phyloP scores from a whole-genome alignment of 139 green algal species.

The Diplosphaera chodatii region DNA sequence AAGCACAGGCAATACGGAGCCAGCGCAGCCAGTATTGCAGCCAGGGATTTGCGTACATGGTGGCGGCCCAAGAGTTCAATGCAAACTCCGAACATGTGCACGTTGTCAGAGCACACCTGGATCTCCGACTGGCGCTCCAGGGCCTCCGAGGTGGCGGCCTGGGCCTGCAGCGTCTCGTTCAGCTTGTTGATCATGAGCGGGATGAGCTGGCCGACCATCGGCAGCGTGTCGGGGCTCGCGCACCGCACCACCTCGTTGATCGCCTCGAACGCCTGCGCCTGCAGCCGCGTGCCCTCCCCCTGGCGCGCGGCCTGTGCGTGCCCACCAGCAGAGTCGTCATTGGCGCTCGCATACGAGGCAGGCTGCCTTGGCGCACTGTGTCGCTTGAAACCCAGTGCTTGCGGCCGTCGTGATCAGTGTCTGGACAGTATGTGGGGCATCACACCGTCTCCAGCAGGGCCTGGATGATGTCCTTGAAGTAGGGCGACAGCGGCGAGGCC shows the following conservation, averaged over 20 bases:
- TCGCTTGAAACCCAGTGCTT: no score
- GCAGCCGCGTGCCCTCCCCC: slow-evolving; percentile 42
- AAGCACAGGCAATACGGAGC: no score
- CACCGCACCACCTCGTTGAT: slow-evolving; percentile 91
- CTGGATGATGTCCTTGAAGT: slow-evolving; percentile 81
- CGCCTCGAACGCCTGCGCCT: slow-evolving; percentile 85
- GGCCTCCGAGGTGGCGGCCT: slow-evolving; percentile 11
- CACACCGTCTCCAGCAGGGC: slow-evolving; percentile 63
- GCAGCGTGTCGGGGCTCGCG: slow-evolving; percentile 62
- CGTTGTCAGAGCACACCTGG: slow-evolving; percentile 48
- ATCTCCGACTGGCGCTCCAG: slow-evolving; percentile 56
- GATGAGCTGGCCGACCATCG: slow-evolving; percentile 73
- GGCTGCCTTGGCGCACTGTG: background rate
- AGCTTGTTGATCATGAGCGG: slow-evolving; percentile 75
- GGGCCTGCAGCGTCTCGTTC: slow-evolving; percentile 21
- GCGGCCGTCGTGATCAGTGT: no score
- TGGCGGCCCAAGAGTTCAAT: no score
- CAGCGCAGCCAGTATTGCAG: no score
- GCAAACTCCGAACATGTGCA: no score
- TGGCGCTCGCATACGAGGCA: no score
- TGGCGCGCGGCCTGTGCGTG: slow-evolving; percentile 15
- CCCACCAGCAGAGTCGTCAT: no score
- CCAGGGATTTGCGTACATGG: no score
- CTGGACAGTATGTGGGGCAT: no score
- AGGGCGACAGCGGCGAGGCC: slow-evolving; percentile 60